Conservation (phyloP, 805 yeast genomes). For the Candida wancherniae region DNA sequence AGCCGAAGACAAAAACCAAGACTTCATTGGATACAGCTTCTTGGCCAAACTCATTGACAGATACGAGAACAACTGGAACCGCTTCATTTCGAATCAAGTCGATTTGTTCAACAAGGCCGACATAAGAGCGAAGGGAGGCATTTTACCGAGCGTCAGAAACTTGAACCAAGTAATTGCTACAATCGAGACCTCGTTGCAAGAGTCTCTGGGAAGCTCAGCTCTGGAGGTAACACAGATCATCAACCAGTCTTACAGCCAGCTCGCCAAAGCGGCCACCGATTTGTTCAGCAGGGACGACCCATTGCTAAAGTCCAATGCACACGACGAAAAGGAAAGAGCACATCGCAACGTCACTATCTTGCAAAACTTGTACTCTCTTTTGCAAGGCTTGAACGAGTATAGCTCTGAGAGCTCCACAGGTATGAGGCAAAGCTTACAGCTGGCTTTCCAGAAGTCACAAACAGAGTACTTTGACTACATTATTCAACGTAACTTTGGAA, state of each 20-base stretch:
- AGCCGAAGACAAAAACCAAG: constrained; percentile 51
- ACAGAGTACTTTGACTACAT: constrained; percentile 30
- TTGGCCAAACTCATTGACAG: constrained; percentile 50
- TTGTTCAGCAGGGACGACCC: constrained; percentile 40
- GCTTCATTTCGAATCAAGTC: constrained; percentile 52
- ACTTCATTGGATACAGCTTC: constrained; percentile 47
- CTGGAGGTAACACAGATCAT: constrained; percentile 23
- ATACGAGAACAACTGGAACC: constrained; percentile 52
- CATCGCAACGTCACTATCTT: constrained; percentile 36
- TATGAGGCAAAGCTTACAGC: constrained; percentile 22
- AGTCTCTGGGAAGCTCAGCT: constrained; percentile 5
- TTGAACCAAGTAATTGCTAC: constrained; percentile 28
- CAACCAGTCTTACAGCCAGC: constrained; percentile 26
- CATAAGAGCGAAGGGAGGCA: constrained; percentile 33
- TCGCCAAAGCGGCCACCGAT: constrained; percentile 30
- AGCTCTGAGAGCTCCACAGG: constrained; percentile 20
- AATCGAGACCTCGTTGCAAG: constrained; percentile 32
- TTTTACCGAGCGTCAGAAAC: constrained; percentile 31
- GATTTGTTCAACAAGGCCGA: constrained; percentile 31
- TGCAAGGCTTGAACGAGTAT: constrained; percentile 29
- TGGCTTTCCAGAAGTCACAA: constrained; percentile 26
- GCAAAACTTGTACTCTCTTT: constrained; percentile 35
- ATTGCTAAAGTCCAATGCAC: constrained; percentile 37
- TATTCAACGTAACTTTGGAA: constrained; percentile 54
- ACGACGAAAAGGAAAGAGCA: constrained; percentile 41